phyloP scores from a whole-genome alignment of 2,329 filamentous ascomycete species.

The Fusarium stilboides region DNA sequence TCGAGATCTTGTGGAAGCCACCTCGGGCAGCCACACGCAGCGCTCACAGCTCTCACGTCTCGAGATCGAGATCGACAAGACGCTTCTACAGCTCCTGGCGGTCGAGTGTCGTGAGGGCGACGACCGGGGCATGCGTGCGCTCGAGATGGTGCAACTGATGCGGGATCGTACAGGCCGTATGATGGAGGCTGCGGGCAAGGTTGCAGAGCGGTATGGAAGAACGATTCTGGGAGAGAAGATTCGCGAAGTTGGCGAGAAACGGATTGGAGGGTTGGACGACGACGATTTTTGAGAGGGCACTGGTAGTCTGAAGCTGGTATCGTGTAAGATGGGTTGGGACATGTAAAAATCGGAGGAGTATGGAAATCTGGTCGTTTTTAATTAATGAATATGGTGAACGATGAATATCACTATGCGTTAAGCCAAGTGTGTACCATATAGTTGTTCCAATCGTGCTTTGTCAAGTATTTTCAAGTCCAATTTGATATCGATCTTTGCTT shows the following conservation, averaged over 20 bases:
- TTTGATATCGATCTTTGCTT: not conserved
- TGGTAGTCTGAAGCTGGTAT: not conserved
- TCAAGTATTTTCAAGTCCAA: not conserved
- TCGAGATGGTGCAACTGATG: constrained; percentile 92
- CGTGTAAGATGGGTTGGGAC: not conserved
- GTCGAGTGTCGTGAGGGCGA: constrained; percentile 93
- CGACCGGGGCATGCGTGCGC: constrained; percentile 92
- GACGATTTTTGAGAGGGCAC: constrained; percentile 59
- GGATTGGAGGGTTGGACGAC: constrained; percentile 73
- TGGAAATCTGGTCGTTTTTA: not conserved
- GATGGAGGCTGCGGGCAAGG: constrained; percentile 90
- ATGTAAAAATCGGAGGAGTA: constrained; percentile 15
- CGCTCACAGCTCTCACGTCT: constrained; percentile 77
- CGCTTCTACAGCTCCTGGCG: constrained; percentile 88
- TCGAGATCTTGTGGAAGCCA: constrained; percentile 79
- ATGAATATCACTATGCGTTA: constrained; percentile 4
- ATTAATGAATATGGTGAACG: not conserved
- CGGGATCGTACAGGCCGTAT: constrained; percentile 87
- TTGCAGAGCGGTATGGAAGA: constrained; percentile 88
- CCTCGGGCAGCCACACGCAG: constrained; percentile 71
- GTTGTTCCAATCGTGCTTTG: not conserved
- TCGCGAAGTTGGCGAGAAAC: constrained; percentile 82
- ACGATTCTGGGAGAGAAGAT: constrained; percentile 92
- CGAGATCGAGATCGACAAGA: constrained; percentile 91
- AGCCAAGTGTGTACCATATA: not conserved